Evolutionary conservation across 148 eudicot species (phyloP), one percentile per base, ranked within the genome.

Genomic region (Rhododendron griersonianum): DNA sequence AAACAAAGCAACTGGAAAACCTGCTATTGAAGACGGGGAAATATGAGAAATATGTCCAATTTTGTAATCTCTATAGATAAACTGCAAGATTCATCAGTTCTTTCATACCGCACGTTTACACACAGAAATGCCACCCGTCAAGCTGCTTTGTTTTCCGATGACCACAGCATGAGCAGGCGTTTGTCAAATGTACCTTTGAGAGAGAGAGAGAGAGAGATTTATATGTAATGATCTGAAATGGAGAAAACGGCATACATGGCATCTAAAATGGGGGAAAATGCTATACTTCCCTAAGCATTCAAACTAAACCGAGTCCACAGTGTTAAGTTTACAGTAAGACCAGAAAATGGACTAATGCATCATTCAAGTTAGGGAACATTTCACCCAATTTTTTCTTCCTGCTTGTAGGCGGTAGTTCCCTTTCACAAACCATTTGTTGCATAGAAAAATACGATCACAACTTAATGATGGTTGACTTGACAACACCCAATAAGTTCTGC

Each of bases 141-240:
- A 71, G 88, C 90, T 89, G 90, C 89, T 71, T 39, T 75, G 67
- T 83, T 85, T 86, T 82, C 59, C 81, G 25, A 78, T 77, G 74
- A 85, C 81, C 81, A 82, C 88, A 90, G 90, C 89, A 89, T 85
- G 90, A 92, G 86, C 90, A 87, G 90, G 93, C 81, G 87, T 88
- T 89, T 84, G 78, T 83, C 65, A 81, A 75, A 89, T 61, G 77
- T 87, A 88, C 91, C 90, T 41, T 41, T 89, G 83, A 48, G 30
- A 39, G 25, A 67, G 16, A 50, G 4, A 78, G 55, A 51, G 55
- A 51, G 61, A 55, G 61, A 59, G 65, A 59, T 1, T 59, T 19
- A 59, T 37, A 79, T 39, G 15, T 13, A 2, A 45, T 65, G 16
- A 11, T n/a, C 47, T 59, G 53, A n/a, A 63, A 41, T 67, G 74